Evolutionary conservation across 179 eudicot genomes (phyloP), one percentile per base, ranked within the genome.

Genomic region (Corrigiola litoralis): DNA sequence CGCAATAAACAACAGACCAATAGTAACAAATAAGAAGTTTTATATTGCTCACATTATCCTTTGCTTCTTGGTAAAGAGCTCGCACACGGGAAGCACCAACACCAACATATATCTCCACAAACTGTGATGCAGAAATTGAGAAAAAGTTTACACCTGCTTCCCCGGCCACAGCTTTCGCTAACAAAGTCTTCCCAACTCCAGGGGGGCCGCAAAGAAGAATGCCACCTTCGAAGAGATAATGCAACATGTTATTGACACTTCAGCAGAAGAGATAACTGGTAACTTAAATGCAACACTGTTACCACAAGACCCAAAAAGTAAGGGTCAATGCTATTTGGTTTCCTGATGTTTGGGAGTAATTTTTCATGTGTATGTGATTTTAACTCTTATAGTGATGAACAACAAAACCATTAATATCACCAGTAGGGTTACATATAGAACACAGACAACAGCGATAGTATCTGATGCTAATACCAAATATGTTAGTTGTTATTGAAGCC

Each of bases 111-210:
- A 91, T 91, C 75, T 88, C 97, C 72, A 86, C 97, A 75, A 91
- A 91, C 73, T 91, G 97, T 68, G 97, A 88, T 31, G 97, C 97
- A 23, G 97, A 91, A 67, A 91, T 88, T 53, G 96, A 91, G 67
- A 91, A 88, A 79, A 91, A 91, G 76, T 82, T 91, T 45, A 91
- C 98, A 69, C 96, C 96, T 40, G 98, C 98, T 82, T 92, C 98
- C 79, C 98, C 96, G 69, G 98, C 96, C 59, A 92, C 98, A 61
- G 98, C 96, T 77, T 89, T 92, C 44, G 97, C 97, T 74, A 91
- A 77, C 65, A 91, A 84, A 60, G 97, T 91, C 81, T 91, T 91
- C 58, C 98, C 98, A 72, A 92, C 98, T 59, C 98, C 98, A 69
- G 98, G 96, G 37, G 98, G 92, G 32, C 98, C 98, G 79, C 95